These are phyloP conservation scores for Echinosophora koreensis DNA, from an alignment of 306 rosid species.

Conservation along the genomic window DNA sequence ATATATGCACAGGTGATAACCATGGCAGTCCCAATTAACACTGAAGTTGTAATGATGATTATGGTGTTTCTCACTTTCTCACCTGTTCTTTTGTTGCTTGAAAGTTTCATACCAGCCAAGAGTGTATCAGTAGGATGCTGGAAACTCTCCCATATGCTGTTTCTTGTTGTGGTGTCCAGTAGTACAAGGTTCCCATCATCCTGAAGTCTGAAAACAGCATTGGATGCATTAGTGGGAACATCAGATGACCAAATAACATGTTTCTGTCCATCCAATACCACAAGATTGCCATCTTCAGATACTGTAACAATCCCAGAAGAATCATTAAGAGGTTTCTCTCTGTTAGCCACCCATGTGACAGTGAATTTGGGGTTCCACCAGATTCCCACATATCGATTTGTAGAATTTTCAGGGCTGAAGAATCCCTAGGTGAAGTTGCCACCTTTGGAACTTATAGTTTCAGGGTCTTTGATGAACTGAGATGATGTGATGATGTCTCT, in stretches of 20 bases:
- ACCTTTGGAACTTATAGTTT: slow-evolving; percentile 11
- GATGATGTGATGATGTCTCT: slow-evolving; percentile 15
- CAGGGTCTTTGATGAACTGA: slow-evolving; percentile 35
- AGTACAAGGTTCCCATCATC: slow-evolving; percentile 56
- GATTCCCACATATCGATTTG: slow-evolving; percentile 38
- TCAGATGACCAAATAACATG: slow-evolving; percentile 49
- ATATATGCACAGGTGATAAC: no score
- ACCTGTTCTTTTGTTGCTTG: no score
- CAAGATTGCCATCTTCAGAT: slow-evolving; percentile 45
- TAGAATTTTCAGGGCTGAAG: slow-evolving; percentile 36
- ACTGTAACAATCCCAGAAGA: slow-evolving; percentile 41
- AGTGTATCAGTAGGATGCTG: no score
- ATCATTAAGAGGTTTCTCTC: slow-evolving; percentile 38
- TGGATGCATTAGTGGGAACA: slow-evolving; percentile 11
- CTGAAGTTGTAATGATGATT: no score
- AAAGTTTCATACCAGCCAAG: no score
- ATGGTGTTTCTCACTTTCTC: no score
- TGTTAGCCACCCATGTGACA: slow-evolving; percentile 48
- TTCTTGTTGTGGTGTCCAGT: slow-evolving; percentile 1
- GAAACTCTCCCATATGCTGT: no score
- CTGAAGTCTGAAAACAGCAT: slow-evolving; percentile 42
- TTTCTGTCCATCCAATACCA: slow-evolving; percentile 43
- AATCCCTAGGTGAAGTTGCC: slow-evolving; percentile 35
- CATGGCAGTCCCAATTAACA: no score
- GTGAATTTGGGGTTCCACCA: slow-evolving; percentile 4